phyloP scores from a whole-genome alignment of 208 protist genomes.

The Lotmaria passim region DNA sequence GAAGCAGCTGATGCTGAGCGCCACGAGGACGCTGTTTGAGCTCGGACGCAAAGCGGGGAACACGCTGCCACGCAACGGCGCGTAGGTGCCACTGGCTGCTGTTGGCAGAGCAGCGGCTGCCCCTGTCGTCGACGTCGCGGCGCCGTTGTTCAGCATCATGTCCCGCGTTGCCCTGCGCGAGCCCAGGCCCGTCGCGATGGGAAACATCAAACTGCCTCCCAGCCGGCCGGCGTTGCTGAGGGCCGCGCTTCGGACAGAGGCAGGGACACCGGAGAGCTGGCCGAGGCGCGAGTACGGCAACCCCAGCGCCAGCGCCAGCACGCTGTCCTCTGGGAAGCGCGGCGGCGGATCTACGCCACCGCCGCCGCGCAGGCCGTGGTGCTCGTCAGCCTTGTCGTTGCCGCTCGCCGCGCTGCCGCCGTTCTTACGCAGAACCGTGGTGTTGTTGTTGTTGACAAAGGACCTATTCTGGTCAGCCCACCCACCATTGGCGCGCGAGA shows the following conservation, averaged over 20 bases:
- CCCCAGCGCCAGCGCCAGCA: slow-evolving; percentile 41
- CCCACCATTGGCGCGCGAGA: slow-evolving; percentile 14
- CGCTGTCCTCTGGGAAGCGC: slow-evolving; percentile 47
- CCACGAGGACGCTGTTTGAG: slow-evolving; percentile 24
- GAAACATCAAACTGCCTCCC: neutral
- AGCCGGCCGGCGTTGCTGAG: slow-evolving; percentile 4
- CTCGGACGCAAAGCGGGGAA: neutral
- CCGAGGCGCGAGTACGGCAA: slow-evolving; percentile 31
- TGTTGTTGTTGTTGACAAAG: slow-evolving; percentile 6
- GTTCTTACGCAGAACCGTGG: neutral
- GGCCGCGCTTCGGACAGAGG: slow-evolving; percentile 9
- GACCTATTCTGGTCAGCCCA: slow-evolving; percentile 10
- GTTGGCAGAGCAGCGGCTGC: neutral
- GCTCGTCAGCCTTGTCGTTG: neutral
- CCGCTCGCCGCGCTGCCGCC: neutral
- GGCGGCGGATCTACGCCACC: neutral
- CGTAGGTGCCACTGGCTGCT: neutral
- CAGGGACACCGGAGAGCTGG: slow-evolving; percentile 13
- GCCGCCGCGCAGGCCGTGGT: neutral
- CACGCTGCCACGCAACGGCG: neutral
- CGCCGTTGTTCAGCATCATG: slow-evolving; percentile 1
- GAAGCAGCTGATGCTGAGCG: slow-evolving; percentile 71
- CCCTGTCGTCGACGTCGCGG: neutral
- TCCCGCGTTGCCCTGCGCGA: slow-evolving; percentile 12
- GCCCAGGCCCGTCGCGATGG: neutral